phyloP scores from a whole-genome alignment of 2,329 filamentous ascomycete species.

The Colletotrichum cereale region DNA sequence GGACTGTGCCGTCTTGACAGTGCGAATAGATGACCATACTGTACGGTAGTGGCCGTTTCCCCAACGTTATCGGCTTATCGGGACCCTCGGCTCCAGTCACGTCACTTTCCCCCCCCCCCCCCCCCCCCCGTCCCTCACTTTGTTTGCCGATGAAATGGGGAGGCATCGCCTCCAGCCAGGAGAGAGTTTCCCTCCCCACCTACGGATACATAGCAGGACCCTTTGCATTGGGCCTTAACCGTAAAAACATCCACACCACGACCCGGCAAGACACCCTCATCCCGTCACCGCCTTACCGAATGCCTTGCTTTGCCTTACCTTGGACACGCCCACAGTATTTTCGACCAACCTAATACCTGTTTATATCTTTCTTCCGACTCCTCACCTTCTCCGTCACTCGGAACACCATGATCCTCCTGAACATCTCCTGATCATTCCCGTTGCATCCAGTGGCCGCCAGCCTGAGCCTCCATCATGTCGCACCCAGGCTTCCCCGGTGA shows the following conservation, averaged over 20 bases:
- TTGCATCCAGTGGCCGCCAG: not conserved
- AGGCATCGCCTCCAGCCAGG: conserved; percentile 7
- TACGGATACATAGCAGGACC: not conserved
- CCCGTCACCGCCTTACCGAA: conserved; percentile 14
- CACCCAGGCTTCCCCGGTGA: conserved; percentile 26
- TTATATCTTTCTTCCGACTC: not conserved
- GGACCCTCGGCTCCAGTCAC: conserved; percentile 36
- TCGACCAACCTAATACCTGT: not conserved
- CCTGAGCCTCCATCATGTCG: conserved; percentile 24
- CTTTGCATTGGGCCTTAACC: conserved; percentile 19
- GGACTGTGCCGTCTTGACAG: conserved; percentile 19
- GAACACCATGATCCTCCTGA: conserved; percentile 16
- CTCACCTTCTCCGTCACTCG: no score
- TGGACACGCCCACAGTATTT: not conserved
- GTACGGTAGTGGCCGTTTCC: conserved; percentile 30
- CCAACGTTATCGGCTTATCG: conserved; percentile 36
- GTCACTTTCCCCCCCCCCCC: conserved; percentile 10
- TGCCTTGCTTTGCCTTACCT: not conserved
- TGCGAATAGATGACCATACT: not conserved
- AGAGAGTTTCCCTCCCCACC: not conserved
- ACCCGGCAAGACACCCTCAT: not conserved
- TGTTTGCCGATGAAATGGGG: conserved; percentile 6
- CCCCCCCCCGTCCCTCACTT: not conserved
- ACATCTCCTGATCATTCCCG: conserved; percentile 1
- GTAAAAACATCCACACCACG: conserved; percentile 21